Percentiles rank a stretch among this genome's conserved stretches.
Evolutionary conservation across 306 rosid genomes (phyloP).

Genomic region (Echinosophora koreensis): DNA sequence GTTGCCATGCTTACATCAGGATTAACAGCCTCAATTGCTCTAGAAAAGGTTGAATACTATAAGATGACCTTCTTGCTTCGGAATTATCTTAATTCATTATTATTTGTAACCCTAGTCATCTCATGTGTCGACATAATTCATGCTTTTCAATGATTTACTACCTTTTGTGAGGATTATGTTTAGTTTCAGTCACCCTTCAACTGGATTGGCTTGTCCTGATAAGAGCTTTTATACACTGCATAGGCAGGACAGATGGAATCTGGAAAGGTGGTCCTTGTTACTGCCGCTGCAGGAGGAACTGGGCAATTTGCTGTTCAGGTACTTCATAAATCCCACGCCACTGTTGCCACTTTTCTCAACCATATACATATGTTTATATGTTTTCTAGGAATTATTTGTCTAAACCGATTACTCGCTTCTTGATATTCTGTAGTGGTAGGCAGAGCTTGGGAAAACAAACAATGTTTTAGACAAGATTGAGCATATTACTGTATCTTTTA

Average conservation of each 20-base stretch:
- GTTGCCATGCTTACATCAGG: conserved; percentile 99
- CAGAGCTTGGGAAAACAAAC: conserved; percentile 3
- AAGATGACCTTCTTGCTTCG: conserved; percentile 29
- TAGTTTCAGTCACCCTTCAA: conserved; percentile 30
- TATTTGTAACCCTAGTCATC: conserved; percentile 36
- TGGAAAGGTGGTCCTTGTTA: conserved; percentile 87
- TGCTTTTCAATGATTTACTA: conserved; percentile 11
- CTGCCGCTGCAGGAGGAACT: conserved; percentile 99
- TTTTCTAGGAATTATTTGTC: conserved; percentile 32
- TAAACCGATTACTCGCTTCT: conserved; percentile 16
- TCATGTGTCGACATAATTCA: conserved; percentile 9
- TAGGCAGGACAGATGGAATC: conserved; percentile 94
- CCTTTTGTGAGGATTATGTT: conserved; percentile 23
- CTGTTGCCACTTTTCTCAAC: conserved; percentile 44
- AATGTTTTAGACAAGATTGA: conserved; percentile 9
- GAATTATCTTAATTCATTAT: conserved; percentile 30
- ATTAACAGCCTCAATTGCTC: conserved; percentile 91
- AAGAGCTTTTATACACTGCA: conserved; percentile 35
- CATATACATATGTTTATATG: conserved; percentile 17
- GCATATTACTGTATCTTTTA: not conserved
- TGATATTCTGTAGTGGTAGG: conserved; percentile 22
- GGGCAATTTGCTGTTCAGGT: conserved; percentile 99
- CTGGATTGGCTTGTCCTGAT: conserved; percentile 42
- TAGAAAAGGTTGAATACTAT: conserved; percentile 73
- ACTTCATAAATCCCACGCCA: conserved; percentile 34